Evolutionary conservation across 495 filamentous ascomycete species (phyloP).

Genomic region (Collariella sp.): DNA sequence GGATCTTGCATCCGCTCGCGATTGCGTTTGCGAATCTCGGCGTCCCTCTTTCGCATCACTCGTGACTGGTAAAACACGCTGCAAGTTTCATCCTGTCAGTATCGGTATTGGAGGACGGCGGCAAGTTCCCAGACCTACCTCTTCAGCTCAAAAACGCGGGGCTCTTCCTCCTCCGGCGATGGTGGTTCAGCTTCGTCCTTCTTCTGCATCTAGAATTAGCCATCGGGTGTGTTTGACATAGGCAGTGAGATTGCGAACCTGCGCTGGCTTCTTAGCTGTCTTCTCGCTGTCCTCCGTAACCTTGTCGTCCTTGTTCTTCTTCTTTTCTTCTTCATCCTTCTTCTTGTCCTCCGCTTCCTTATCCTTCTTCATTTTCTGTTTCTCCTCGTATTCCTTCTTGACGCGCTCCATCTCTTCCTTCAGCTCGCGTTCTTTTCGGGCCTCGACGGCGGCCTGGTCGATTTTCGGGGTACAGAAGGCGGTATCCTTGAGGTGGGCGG

Average conservation of each 20-base stretch:
- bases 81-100: not conserved
- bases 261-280: conserved; percentile 45
- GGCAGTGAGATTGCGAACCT: not conserved
- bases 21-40: conserved; percentile 73
- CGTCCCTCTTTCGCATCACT: conserved; percentile 65
- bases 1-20: conserved; percentile 73
- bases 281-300: conserved; percentile 33
- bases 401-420: conserved; percentile 64
- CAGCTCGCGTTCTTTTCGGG: conserved; percentile 58
- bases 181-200: conserved; percentile 33
- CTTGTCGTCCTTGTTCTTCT: conserved; percentile 44
- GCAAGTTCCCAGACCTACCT: conserved; percentile 54
- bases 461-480: conserved; percentile 74
- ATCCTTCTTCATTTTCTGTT: conserved; percentile 52
- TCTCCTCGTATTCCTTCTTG: conserved; percentile 72
- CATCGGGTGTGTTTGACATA: not conserved
- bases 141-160: conserved; percentile 77
- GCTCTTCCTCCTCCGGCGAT: conserved; percentile 50
- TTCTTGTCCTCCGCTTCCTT: conserved; percentile 36
- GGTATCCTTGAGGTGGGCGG: conserved; percentile 72
- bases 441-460: conserved; percentile 64
- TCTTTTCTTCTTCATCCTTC: conserved; percentile 40
- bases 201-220: conserved; percentile 1
- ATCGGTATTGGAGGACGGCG: not conserved
- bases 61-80: conserved; percentile 85